Base-by-base conservation (phyloP, 75 land plant genomes). In the Cupressus sempervirens region DNA sequence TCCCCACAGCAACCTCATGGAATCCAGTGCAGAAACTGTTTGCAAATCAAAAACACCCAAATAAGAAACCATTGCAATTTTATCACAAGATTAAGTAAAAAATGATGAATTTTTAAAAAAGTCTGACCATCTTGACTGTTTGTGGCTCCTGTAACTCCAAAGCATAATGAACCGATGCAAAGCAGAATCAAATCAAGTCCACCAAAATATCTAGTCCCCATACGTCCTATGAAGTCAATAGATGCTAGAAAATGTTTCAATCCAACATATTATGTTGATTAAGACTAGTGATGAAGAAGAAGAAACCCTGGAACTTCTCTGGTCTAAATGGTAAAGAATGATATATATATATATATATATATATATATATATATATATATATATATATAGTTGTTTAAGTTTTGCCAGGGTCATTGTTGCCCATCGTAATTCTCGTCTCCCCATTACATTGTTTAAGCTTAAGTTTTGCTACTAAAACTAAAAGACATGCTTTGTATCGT, bases 81-180 rank as follows among this genome's bases (percentile, higher is more conserved):
- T 40, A 80, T 41, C 9, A 54, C 5, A 50, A 48, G n/a, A 50
- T 30, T 8, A 52, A n/a, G 14, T 2, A 52, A 3, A 52, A 46
- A 46, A 82, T 11, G 13, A 32, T 26, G 9, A 30, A 53, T 46
- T 50, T 79, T 26, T 41, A 3, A 14, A 80, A 50, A 35, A 7
- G 8, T 35, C 62, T 34, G 5, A 82, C 83, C 83, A 82, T 82
- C 83, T 46, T 11, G 34, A 62, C 83, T 34, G 36, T 82, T 30
- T 52, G 83, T 82, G 6, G 14, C 3, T 13, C 83, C 83, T 48
- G 20, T 52, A 54, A 82, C 65, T 16, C 8, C 83, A 53, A 54
- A 10, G 29, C 29, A 43, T 3, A 40, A 46, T 26, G 34, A 80
- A 9, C 48, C 29, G 46, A 80, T 80, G 40, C 46, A 72, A 12